A percentile compares a stretch with the other conserved stretches of the same genome.
Conservation (phyloP, 1,139 yeast species). For the Casaregolazyma suthepensis region DNA sequence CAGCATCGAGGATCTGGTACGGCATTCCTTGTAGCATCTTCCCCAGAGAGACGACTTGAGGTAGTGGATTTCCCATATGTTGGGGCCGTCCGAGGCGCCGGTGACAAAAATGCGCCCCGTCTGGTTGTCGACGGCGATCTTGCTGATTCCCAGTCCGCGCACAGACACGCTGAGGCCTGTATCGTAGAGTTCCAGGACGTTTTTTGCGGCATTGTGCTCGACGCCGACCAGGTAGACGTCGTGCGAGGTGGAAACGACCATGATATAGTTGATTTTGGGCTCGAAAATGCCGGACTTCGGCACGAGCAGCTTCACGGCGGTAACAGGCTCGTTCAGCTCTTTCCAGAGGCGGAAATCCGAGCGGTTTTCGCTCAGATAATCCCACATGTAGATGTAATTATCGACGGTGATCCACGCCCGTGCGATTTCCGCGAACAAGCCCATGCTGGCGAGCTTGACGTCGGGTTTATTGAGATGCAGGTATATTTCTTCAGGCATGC, state of each 20-base stretch:
- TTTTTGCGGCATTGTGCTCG: conserved; percentile 44
- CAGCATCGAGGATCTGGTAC: conserved; percentile 27
- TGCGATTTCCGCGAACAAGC: conserved; percentile 73
- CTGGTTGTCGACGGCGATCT: conserved; percentile 51
- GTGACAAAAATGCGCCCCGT: conserved; percentile 80
- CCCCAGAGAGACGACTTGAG: conserved; percentile 87
- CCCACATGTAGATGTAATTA: conserved; percentile 80
- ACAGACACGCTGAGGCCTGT: conserved; percentile 77
- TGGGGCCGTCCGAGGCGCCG: conserved; percentile 68
- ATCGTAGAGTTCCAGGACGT: conserved; percentile 61
- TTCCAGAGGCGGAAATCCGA: conserved; percentile 76
- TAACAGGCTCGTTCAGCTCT: conserved; percentile 71
- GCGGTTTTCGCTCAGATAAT: conserved; percentile 46
- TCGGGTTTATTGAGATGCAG: conserved; percentile 69
- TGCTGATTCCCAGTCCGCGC: conserved; percentile 69
- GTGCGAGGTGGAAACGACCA: conserved; percentile 73
- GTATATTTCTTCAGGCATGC: conserved; percentile 77
- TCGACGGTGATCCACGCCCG: conserved; percentile 88
- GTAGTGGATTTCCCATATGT: conserved; percentile 84
- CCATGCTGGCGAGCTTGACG: conserved; percentile 61
- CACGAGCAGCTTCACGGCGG: conserved; percentile 66
- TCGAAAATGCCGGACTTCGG: conserved; percentile 82
- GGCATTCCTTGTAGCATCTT: conserved; percentile 74
- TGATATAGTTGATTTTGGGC: conserved; percentile 62
- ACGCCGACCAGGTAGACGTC: conserved; percentile 76